phyloP scores from a whole-genome alignment of 2,329 filamentous ascomycete genomes.

The Fusarium sp. region DNA sequence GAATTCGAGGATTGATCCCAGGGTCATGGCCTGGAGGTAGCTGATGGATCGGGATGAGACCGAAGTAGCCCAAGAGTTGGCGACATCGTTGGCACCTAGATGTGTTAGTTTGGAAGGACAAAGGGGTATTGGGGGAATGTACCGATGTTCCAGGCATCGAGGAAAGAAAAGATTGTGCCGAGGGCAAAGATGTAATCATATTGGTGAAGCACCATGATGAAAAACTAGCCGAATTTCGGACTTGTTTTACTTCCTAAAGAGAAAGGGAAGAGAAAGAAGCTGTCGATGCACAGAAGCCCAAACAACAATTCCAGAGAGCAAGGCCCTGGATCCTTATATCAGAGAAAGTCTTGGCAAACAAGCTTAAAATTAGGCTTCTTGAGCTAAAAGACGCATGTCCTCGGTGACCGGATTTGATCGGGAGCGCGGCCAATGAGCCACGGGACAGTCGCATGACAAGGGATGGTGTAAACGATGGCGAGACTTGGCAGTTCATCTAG shows the following conservation, averaged over 20 bases:
- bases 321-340: slow-evolving; percentile 38
- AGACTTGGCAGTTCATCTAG: slow-evolving; percentile 22
- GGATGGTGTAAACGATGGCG: neutral
- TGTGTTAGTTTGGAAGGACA: neutral
- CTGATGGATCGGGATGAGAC: slow-evolving; percentile 75
- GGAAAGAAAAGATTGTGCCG: slow-evolving; percentile 71
- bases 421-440: neutral
- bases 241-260: slow-evolving; percentile 29
- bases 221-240: slow-evolving; percentile 9
- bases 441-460: neutral
- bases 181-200: slow-evolving; percentile 74
- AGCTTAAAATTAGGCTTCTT: slow-evolving; percentile 46
- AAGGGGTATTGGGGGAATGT: neutral
- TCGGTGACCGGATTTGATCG: slow-evolving; percentile 5
- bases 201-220: slow-evolving; percentile 54
- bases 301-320: neutral
- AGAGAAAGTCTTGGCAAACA: slow-evolving; percentile 40
- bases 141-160: slow-evolving; percentile 75
- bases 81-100: slow-evolving; percentile 68
- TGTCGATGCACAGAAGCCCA: slow-evolving; percentile 16
- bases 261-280: slow-evolving; percentile 12
- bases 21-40: slow-evolving; percentile 68
- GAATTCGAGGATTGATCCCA: slow-evolving; percentile 71
- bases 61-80: slow-evolving; percentile 80
- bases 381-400: neutral